phyloP scores from a whole-genome alignment of 441 rosid genomes.

The Manihot esculenta region DNA sequence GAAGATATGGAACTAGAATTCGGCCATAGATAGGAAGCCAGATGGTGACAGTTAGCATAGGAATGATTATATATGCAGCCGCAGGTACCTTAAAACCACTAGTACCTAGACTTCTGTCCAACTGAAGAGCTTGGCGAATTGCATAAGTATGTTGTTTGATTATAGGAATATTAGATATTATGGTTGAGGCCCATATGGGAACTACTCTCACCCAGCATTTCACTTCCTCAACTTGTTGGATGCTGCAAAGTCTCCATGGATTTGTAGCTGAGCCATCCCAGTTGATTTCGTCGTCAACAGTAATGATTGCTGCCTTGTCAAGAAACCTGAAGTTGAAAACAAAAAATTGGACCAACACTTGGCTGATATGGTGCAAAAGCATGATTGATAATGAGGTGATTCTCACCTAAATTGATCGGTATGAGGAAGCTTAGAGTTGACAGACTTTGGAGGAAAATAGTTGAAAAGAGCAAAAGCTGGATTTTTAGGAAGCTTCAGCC shows the following conservation, averaged over 20 bases:
- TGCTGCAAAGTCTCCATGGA: conserved; percentile 24
- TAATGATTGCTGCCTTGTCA: conserved; percentile 26
- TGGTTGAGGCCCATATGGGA: conserved; percentile 23
- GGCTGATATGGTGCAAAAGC: too few species aligned
- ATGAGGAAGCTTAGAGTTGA: conserved; percentile 37
- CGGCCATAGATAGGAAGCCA: conserved; percentile 51
- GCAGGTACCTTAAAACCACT: conserved; percentile 33
- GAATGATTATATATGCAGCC: conserved; percentile 39
- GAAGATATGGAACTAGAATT: conserved; percentile 37
- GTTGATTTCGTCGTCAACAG: not conserved
- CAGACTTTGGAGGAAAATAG: conserved; percentile 18
- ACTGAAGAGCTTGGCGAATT: conserved; percentile 42
- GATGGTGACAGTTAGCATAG: conserved; percentile 42
- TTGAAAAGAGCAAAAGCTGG: conserved; percentile 27
- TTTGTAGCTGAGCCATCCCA: conserved; percentile 19
- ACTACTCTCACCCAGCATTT: conserved; percentile 19
- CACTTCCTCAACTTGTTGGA: conserved; percentile 30
- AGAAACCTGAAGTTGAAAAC: conserved; percentile 5
- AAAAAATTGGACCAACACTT: not conserved
- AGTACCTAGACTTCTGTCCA: conserved; percentile 30
- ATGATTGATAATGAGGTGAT: too few species aligned
- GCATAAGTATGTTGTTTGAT: conserved; percentile 27
- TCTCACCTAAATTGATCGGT: conserved; percentile 40
- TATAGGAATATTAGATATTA: conserved; percentile 12
- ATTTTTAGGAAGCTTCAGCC: conserved; percentile 22